phyloP scores from a whole-genome alignment of 2,329 filamentous ascomycete genomes.

The Hypoxylon sp. region DNA sequence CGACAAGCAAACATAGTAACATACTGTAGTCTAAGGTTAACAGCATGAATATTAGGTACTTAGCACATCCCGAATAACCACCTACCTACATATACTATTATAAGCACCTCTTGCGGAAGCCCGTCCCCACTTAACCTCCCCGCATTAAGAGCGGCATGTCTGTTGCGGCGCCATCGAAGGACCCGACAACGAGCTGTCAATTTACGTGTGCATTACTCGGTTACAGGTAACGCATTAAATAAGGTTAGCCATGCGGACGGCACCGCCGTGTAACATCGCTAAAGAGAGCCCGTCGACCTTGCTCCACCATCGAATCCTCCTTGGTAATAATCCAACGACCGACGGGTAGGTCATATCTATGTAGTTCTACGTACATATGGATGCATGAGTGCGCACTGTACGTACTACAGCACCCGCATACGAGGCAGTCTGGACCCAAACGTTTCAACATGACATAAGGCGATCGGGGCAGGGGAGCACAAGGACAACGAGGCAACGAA shows the following conservation, averaged over 20 bases:
- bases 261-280: slow-evolving; percentile 41
- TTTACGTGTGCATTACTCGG: slow-evolving; percentile 14
- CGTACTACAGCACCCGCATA: slow-evolving; percentile 11
- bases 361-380: background rate
- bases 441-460: slow-evolving; percentile 25
- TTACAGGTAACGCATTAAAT: slow-evolving; percentile 31
- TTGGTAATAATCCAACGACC: slow-evolving; percentile 20
- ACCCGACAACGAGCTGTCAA: slow-evolving; percentile 29
- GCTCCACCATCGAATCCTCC: background rate
- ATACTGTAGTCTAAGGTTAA: too few species aligned
- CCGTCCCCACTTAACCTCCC: slow-evolving; percentile 29
- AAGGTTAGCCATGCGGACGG: slow-evolving; percentile 42
- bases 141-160: slow-evolving; percentile 24
- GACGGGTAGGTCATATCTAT: background rate
- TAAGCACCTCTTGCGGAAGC: slow-evolving; percentile 9
- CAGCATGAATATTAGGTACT: slow-evolving; percentile 13
- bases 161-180: slow-evolving; percentile 22
- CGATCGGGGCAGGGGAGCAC: slow-evolving; percentile 16
- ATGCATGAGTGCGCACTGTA: slow-evolving; percentile 17
- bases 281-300: slow-evolving; percentile 26
- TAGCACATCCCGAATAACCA: slow-evolving; percentile 9
- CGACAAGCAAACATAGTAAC: slow-evolving; percentile 7
- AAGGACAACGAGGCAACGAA: slow-evolving; percentile 15
- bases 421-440: slow-evolving; percentile 14
- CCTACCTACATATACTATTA: slow-evolving; percentile 14